Evolutionary conservation across 2,329 filamentous ascomycete genomes (phyloP).

Genomic region (Arthrobotrys sphaeroides): DNA sequence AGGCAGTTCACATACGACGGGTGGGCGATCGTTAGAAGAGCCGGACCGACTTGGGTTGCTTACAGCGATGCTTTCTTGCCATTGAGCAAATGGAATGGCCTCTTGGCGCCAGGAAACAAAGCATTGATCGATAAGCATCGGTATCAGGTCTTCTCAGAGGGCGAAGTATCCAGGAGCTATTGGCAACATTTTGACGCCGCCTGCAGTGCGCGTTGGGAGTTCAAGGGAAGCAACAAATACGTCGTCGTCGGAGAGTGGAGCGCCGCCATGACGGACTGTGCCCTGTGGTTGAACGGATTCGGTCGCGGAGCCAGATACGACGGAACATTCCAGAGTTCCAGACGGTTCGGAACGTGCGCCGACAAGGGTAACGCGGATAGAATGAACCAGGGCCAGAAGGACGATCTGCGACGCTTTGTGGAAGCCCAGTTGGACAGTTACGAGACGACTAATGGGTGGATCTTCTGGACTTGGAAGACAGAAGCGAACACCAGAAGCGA

Average conservation of each 20-base stretch:
- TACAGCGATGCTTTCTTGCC: constrained; percentile 69
- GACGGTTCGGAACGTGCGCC: constrained; percentile 53
- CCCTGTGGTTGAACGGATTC: constrained; percentile 67
- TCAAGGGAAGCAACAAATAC: constrained; percentile 70
- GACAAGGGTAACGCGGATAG: constrained; percentile 4
- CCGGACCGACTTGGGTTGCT: constrained; percentile 66
- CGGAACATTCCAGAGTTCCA: constrained; percentile 67
- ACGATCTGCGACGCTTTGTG: constrained; percentile 60
- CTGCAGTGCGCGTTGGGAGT: constrained; percentile 67
- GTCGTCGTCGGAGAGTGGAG: constrained; percentile 76
- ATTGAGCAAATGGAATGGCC: constrained; percentile 70
- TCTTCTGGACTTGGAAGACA: constrained; percentile 71
- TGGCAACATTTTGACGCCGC: constrained; percentile 68
- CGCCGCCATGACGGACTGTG: constrained; percentile 72
- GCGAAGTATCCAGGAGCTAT: constrained; percentile 65
- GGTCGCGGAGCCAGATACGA: constrained; percentile 69
- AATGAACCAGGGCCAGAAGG: constrained; percentile 30
- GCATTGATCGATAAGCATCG: constrained; percentile 75
- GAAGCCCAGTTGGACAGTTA: constrained; percentile 68
- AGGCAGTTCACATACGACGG: constrained; percentile 65
- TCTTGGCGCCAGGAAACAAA: constrained; percentile 66
- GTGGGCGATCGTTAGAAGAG: constrained; percentile 63
- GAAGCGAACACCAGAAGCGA: constrained; percentile 66
- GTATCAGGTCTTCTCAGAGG: constrained; percentile 71
- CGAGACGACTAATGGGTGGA: constrained; percentile 67